phyloP scores from a whole-genome alignment of 2,329 filamentous ascomycete genomes.

The Paecilomyces formosus region DNA sequence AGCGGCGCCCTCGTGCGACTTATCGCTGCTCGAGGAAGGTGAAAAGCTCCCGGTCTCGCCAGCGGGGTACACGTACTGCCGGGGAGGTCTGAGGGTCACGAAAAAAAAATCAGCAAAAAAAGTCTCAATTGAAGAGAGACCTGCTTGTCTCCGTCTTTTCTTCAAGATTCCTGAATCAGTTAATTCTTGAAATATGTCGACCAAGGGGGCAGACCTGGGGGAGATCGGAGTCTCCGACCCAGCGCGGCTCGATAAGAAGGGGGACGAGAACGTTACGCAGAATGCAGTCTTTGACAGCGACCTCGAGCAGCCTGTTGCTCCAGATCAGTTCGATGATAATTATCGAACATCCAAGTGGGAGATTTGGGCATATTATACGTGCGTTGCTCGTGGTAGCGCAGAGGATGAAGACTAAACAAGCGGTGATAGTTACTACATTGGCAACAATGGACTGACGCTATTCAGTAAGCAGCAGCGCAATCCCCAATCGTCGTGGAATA shows the following conservation, averaged over 20 bases:
- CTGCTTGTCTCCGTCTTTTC: background rate
- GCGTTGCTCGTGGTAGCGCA: slow-evolving; percentile 14
- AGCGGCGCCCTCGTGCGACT: background rate
- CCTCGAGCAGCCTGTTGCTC: slow-evolving; percentile 37
- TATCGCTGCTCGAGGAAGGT: background rate
- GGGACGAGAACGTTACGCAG: background rate
- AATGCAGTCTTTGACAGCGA: slow-evolving; percentile 3
- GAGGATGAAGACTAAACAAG: slow-evolving; percentile 12
- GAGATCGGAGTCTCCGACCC: background rate
- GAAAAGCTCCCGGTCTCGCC: background rate
- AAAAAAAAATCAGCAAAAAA: background rate
- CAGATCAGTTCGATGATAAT: slow-evolving; percentile 48
- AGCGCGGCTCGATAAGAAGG: background rate
- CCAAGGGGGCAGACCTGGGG: background rate
- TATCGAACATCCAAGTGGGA: slow-evolving; percentile 47
- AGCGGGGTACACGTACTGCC: background rate
- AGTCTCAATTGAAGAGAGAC: background rate
- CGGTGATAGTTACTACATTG: slow-evolving; percentile 52
- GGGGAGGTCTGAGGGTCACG: background rate
- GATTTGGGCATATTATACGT: slow-evolving; percentile 51
- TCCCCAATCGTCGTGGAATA: background rate
- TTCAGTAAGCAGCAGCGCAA: slow-evolving; percentile 39
- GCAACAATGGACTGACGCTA: slow-evolving; percentile 55
- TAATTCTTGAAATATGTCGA: background rate
- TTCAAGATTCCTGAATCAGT: background rate